phyloP scores from a whole-genome alignment of 2,329 filamentous ascomycete species.

The Phyllosticta citriasiana region DNA sequence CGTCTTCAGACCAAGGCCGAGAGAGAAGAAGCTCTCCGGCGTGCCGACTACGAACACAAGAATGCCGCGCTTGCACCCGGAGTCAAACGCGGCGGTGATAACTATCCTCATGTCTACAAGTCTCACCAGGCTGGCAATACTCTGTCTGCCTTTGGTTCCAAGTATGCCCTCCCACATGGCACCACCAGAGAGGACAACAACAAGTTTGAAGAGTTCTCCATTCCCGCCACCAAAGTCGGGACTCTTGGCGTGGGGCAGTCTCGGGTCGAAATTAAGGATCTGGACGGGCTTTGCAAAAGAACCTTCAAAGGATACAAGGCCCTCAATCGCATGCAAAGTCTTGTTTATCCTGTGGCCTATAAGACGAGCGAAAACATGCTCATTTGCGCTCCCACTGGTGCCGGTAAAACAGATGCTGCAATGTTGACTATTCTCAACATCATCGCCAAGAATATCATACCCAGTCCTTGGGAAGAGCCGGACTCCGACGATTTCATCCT shows the following conservation, averaged over 20 bases:
- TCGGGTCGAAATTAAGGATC: slow-evolving; percentile 65
- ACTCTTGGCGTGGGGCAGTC: slow-evolving; percentile 61
- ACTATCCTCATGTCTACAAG: slow-evolving; percentile 92
- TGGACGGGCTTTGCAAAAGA: slow-evolving; percentile 81
- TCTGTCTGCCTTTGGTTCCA: slow-evolving; percentile 66
- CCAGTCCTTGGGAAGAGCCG: slow-evolving; percentile 67
- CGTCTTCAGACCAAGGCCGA: slow-evolving; percentile 65
- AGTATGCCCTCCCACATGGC: slow-evolving; percentile 71
- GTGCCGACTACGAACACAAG: slow-evolving; percentile 77
- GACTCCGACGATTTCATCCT: slow-evolving; percentile 70
- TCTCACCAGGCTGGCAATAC: slow-evolving; percentile 76
- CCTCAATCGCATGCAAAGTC: slow-evolving; percentile 94
- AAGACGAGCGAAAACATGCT: slow-evolving; percentile 97
- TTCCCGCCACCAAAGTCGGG: slow-evolving; percentile 75
- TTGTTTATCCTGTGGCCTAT: slow-evolving; percentile 92
- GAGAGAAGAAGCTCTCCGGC: slow-evolving; percentile 66
- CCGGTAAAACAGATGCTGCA: slow-evolving; percentile 96
- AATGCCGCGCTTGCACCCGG: slow-evolving; percentile 58
- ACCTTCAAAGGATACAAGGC: slow-evolving; percentile 92
- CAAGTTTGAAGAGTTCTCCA: slow-evolving; percentile 80
- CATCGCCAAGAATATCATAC: slow-evolving; percentile 72
- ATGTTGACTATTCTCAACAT: slow-evolving; percentile 93
- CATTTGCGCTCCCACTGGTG: slow-evolving; percentile 94
- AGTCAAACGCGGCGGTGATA: slow-evolving; percentile 58
- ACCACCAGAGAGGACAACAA: slow-evolving; percentile 58